Base-by-base conservation (phyloP, 176 grass and related monocot species). In the Cocos nucifera region DNA sequence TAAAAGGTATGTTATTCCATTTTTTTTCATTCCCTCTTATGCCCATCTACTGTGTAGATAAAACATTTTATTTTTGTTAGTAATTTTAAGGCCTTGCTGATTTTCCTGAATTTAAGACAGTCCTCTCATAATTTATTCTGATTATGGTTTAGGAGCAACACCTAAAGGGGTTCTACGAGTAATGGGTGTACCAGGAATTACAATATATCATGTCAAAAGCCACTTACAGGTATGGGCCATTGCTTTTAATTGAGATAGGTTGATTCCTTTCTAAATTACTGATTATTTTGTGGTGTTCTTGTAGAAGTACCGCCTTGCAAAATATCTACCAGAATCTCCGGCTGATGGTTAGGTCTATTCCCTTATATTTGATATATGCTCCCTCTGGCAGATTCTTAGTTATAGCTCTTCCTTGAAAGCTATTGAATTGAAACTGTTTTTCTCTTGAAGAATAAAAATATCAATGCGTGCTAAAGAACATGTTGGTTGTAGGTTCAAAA, bases 191-290 rank as follows among this genome's bases (percentile, higher is more conserved):
- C 92, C 87, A 27, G 87, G 92, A 50, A 97, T 97, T 67, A 97
- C 87, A 21, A 97, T 97, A 67, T 97, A 97, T 82, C 92, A 97
- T 25, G 92, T 97, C 54, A 97, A 97, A 58, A 97, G 92, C 59
- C 92, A 97, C 78, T 76, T 97, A 75, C 92, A 97, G 83, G 92
- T 97, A 78, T 24, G 35, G 23, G 19, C 15, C 50, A 49, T 62
- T 54, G 19, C 60, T 69, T 53, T 28, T 51, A 72, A 56, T 17
- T 44, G 35, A 44, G 10, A 44, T 9, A 44, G 35, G 35, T 44
- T 3, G 10, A 14, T 44, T 9, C 8, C 35, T 44, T 44, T 44
- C 35, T 84, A 50, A 50, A 12, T 70, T 14, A 44, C 2, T 12
- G 35, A 12, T 44, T 44, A 9, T 12, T 44, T 44, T 44, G 35